Base-by-base conservation (phyloP, 768 basidiomycete species). In the Collybiopsis confluens region DNA sequence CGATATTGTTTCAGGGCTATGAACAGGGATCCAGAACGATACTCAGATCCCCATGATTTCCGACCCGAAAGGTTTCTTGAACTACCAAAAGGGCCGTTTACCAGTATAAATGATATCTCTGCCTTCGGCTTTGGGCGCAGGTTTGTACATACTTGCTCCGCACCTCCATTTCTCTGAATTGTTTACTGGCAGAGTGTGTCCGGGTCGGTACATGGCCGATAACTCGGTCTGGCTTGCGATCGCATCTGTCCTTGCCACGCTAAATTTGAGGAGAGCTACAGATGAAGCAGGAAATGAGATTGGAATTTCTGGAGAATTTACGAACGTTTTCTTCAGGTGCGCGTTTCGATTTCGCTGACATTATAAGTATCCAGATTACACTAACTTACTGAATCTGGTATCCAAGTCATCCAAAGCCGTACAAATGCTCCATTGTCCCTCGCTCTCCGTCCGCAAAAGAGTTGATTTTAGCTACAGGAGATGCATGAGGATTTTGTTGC, bases 171-270 rank as follows among this genome's bases (percentile, higher is more conserved):
- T 6, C 18, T 8, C 16, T 36, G 35, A 8, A 36, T 21, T 20
- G 18, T 35, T 21, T 36, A 18, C 36, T 10, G 33, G n/a, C 23
- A 65, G 66, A 4, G 42, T 68, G 11, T 76, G 74, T 50, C 71
- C 71, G 4, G 73, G 73, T 1, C 65, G 65, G 10, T 57, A 64
- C 21, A 64, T 74, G 56, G 74, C 69, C 1, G 63, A 67, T 13
- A 61, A 63, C 10, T 60, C 59, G 24, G 45, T 70, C 13, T 74
- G 61, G 64, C 62, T 73, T 26, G 59, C 65, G 1, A 56, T 68
- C 10, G 62, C 66, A 0, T 64, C 62, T 24, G 46, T 73, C n/a
- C 55, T 73, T 30, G 63, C 71, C 3, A 56, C 61, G 2, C 69
- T 70, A 52, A 57, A 68, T 23, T 62, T 75, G 37, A 38, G 45